These are phyloP conservation scores for Paraphaeosphaeria sporulosa DNA, from an alignment of 2,329 filamentous ascomycete genomes.

Conservation along the genomic window DNA sequence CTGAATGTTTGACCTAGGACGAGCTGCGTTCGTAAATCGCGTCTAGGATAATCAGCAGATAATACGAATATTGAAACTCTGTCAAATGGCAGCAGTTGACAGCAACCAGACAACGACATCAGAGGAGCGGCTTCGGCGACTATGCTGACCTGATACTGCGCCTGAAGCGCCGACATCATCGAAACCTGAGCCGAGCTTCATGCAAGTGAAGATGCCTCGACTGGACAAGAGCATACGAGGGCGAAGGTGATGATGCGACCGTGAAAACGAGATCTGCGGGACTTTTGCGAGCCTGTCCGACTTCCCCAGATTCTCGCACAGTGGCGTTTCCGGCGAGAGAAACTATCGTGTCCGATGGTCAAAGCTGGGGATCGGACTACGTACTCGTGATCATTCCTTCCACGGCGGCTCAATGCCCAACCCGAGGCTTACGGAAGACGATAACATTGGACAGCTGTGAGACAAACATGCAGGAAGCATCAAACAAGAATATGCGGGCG, in stretches of 20 bases:
- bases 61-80: background rate
- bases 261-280: conserved; percentile 26
- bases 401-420: conserved; percentile 18
- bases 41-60: background rate
- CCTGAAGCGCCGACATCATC: conserved; percentile 14
- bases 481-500: conserved; percentile 12
- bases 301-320: conserved; percentile 15
- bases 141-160: conserved; percentile 11
- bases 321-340: conserved; percentile 16
- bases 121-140: conserved; percentile 7
- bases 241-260: conserved; percentile 10
- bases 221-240: conserved; percentile 20
- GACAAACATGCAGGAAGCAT: conserved; percentile 26
- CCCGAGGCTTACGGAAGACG: conserved; percentile 19
- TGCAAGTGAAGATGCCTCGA: conserved; percentile 11
- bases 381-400: conserved; percentile 30
- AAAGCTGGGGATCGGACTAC: conserved; percentile 17
- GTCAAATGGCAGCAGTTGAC: conserved; percentile 1
- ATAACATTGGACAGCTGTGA: conserved; percentile 30
- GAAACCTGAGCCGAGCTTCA: conserved; percentile 1
- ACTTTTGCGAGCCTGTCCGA: conserved; percentile 31
- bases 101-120: conserved; percentile 5
- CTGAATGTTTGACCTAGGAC: background rate
- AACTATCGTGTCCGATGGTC: conserved; percentile 6
- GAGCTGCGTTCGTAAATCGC: background rate